Evolutionary conservation across 1,284 basidiomycete species (phyloP).

Genomic region (Abortiporus biennis): DNA sequence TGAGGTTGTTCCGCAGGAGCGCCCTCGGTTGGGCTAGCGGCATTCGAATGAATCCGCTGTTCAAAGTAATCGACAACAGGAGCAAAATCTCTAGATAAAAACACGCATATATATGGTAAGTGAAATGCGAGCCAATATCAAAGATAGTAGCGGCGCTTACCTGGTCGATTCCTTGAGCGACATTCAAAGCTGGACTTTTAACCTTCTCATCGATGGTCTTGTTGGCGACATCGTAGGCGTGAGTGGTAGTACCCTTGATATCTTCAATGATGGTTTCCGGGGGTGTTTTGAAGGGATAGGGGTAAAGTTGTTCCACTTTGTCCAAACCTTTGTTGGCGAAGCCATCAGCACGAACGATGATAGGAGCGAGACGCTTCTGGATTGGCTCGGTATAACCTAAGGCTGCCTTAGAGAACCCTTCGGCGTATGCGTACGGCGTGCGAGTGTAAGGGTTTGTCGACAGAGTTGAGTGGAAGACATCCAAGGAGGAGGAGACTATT

Average conservation of each 20-base stretch:
- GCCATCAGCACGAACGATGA: conserved; percentile 56
- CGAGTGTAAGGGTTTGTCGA: conserved; percentile 54
- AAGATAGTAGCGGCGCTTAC: no score
- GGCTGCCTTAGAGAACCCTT: conserved; percentile 50
- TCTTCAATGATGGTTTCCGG: conserved; percentile 64
- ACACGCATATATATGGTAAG: neutral
- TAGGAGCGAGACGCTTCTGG: conserved; percentile 55
- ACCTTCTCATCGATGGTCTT: conserved; percentile 64
- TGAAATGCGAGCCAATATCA: conserved; percentile 18
- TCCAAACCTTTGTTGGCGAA: conserved; percentile 71
- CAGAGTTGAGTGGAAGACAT: conserved; percentile 53
- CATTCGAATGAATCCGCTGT: conserved; percentile 39
- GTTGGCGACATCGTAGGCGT: conserved; percentile 49
- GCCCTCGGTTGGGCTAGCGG: conserved; percentile 13
- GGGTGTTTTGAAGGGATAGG: conserved; percentile 67
- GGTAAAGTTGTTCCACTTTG: conserved; percentile 63
- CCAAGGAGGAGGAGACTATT: conserved; percentile 56
- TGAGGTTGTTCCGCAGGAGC: conserved; percentile 24
- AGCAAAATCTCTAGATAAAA: conserved; percentile 51
- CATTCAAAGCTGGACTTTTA: conserved; percentile 53
- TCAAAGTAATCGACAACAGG: conserved; percentile 71
- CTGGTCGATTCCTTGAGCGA: conserved; percentile 68
- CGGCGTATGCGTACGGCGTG: conserved; percentile 57
- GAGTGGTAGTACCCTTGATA: conserved; percentile 50
- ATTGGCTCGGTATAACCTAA: conserved; percentile 59